phyloP scores from a whole-genome alignment of 495 filamentous ascomycete species.

The Neurospora cerealis region DNA sequence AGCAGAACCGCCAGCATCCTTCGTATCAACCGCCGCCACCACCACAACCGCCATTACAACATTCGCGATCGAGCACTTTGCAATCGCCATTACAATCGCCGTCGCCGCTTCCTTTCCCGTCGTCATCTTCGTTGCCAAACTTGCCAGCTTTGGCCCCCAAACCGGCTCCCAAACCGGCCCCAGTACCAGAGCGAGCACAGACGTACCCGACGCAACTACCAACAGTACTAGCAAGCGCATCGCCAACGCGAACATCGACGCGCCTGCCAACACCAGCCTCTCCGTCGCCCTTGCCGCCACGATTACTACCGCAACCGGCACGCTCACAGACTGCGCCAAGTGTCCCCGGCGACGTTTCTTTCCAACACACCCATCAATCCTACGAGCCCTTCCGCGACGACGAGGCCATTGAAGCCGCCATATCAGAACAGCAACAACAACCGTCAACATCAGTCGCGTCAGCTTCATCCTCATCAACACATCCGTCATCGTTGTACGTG shows the following conservation, averaged over 20 bases:
- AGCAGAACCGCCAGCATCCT: background rate
- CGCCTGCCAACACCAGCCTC: background rate
- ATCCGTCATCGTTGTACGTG: background rate
- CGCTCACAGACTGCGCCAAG: background rate
- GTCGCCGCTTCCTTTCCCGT: background rate
- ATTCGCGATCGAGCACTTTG: background rate
- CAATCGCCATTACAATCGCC: background rate
- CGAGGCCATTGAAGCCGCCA: background rate
- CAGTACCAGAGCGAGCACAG: background rate
- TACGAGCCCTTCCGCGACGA: background rate
- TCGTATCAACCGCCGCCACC: background rate
- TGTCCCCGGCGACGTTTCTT: background rate
- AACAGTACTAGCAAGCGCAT: background rate
- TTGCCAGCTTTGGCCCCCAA: background rate
- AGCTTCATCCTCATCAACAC: background rate
- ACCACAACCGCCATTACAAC: background rate
- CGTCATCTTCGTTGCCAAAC: background rate
- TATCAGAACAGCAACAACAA: background rate
- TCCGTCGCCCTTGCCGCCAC: background rate
- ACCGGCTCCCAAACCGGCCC: background rate
- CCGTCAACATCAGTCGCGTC: background rate
- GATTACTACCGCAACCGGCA: background rate
- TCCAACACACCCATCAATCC: background rate
- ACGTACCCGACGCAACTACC: background rate
- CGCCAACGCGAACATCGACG: background rate